These are phyloP conservation scores for Hygrophila difformis DNA, from an alignment of 257 asterid genomes.

Conservation along the genomic window DNA sequence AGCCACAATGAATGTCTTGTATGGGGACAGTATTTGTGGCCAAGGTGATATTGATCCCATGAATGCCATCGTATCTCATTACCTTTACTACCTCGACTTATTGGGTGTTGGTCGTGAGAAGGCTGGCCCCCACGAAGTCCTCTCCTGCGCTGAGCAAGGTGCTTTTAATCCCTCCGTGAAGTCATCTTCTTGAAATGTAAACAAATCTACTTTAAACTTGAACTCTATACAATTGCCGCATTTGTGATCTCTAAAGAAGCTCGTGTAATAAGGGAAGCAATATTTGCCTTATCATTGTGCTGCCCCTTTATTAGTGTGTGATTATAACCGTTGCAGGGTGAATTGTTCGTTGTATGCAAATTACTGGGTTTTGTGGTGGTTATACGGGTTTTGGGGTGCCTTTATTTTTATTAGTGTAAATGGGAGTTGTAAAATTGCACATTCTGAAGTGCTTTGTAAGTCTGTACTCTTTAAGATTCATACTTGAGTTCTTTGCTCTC, in stretches of 20 bases:
- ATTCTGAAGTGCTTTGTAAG: conserved; percentile 2
- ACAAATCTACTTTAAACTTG: background rate
- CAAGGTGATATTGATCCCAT: conserved; percentile 73
- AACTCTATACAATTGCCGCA: conserved; percentile 2
- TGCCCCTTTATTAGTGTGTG: conserved; percentile 15
- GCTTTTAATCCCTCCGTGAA: conserved; percentile 42
- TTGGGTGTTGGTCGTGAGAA: conserved; percentile 75
- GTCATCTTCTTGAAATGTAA: conserved; percentile 22
- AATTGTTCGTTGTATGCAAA: conserved; percentile 4
- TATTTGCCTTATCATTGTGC: conserved; percentile 5
- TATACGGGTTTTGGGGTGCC: conserved; percentile 18
- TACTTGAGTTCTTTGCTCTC: background rate
- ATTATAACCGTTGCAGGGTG: conserved; percentile 11
- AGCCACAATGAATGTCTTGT: conserved; percentile 71
- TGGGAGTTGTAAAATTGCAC: conserved; percentile 21
- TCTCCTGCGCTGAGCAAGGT: conserved; percentile 64
- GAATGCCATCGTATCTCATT: conserved; percentile 68
- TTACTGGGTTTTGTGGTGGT: conserved; percentile 8
- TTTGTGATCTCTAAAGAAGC: background rate
- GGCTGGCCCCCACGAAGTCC: conserved; percentile 64
- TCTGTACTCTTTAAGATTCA: conserved; percentile 6
- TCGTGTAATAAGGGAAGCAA: conserved; percentile 34
- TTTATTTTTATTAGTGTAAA: conserved; percentile 7
- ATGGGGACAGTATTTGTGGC: conserved; percentile 62
- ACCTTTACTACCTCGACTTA: conserved; percentile 61